Evolutionary conservation across 208 protist genomes (phyloP).

Genomic region (Blastocrithidia nonstop): DNA sequence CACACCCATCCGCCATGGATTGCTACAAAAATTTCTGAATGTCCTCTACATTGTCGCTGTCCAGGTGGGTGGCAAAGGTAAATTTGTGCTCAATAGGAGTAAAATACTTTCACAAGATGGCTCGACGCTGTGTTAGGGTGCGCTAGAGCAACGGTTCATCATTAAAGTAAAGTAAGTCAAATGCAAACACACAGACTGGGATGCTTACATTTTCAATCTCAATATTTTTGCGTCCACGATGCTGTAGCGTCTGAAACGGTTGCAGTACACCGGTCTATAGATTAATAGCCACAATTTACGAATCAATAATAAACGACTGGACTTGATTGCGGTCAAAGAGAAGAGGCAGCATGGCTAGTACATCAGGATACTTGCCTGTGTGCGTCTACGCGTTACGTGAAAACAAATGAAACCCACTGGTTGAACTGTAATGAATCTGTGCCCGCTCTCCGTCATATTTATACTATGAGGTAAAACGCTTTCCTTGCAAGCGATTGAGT

Average conservation of each 20-base stretch:
- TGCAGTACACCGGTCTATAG: constrained; percentile 78
- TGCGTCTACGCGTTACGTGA: constrained; percentile 96
- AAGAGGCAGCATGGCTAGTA: constrained; percentile 76
- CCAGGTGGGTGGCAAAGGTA: constrained; percentile 74
- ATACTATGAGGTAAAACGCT: constrained; percentile 97
- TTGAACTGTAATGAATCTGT: constrained; percentile 83
- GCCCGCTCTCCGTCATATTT: constrained; percentile 99
- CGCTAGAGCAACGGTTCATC: constrained; percentile 80
- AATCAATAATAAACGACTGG: constrained; percentile 96
- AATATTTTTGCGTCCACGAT: constrained; percentile 87
- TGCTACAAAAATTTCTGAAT: constrained; percentile 92
- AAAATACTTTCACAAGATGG: constrained; percentile 46
- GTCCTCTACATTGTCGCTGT: constrained; percentile 84
- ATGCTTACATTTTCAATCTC: constrained; percentile 84
- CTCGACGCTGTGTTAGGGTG: constrained; percentile 69
- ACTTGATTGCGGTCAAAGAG: constrained; percentile 39
- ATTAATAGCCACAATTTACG: constrained; percentile 96
- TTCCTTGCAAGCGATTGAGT: constrained; percentile 62
- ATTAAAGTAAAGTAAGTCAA: constrained; percentile 99
- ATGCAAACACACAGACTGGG: constrained; percentile 96
- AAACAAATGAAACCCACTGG: constrained; percentile 89
- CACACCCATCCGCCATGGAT: constrained; percentile 78
- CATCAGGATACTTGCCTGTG: constrained; percentile 97
- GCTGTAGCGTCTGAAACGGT: constrained; percentile 91
- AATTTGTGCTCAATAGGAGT: constrained; percentile 67